These are phyloP conservation scores for Hyphodiscus hymeniophilus DNA, from an alignment of 495 filamentous ascomycete genomes.

Conservation along the genomic window DNA sequence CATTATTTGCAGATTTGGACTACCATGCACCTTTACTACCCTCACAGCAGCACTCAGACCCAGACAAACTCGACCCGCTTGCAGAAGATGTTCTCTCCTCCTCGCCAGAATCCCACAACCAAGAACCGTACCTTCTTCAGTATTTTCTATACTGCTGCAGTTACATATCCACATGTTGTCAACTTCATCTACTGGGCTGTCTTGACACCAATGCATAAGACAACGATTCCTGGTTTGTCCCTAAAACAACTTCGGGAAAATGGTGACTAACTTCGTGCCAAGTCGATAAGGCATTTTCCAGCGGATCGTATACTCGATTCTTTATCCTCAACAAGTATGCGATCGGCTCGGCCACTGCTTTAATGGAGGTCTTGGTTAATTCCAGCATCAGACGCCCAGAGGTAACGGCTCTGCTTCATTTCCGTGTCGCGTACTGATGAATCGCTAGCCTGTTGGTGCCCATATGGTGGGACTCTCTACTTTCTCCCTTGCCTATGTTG, in stretches of 20 bases:
- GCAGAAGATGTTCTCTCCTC: conserved; percentile 31
- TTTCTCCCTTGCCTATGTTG: conserved; percentile 33
- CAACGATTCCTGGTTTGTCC: conserved; percentile 10
- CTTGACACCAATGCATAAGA: conserved; percentile 18
- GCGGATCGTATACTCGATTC: conserved; percentile 23
- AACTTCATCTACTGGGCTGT: conserved; percentile 38
- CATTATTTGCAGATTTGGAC: conserved; percentile 33
- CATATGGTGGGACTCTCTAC: conserved; percentile 31
- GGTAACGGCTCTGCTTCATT: conserved; percentile 23
- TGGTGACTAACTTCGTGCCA: background rate
- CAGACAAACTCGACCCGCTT: conserved; percentile 16
- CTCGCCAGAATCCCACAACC: conserved; percentile 23
- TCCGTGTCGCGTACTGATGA: background rate
- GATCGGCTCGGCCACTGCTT: conserved; percentile 32
- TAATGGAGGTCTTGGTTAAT: conserved; percentile 37
- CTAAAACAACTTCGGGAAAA: no score
- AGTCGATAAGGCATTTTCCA: conserved; percentile 7
- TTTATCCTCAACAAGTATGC: conserved; percentile 36
- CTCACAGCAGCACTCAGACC: conserved; percentile 26
- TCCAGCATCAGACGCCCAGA: conserved; percentile 41
- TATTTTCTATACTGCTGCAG: conserved; percentile 38
- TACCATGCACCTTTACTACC: conserved; percentile 38
- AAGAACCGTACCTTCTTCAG: conserved; percentile 36
- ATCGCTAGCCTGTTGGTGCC: conserved; percentile 1
- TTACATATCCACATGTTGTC: conserved; percentile 37